Conservation (phyloP, 2,329 filamentous ascomycete genomes). For the Aspergillus sp. region DNA sequence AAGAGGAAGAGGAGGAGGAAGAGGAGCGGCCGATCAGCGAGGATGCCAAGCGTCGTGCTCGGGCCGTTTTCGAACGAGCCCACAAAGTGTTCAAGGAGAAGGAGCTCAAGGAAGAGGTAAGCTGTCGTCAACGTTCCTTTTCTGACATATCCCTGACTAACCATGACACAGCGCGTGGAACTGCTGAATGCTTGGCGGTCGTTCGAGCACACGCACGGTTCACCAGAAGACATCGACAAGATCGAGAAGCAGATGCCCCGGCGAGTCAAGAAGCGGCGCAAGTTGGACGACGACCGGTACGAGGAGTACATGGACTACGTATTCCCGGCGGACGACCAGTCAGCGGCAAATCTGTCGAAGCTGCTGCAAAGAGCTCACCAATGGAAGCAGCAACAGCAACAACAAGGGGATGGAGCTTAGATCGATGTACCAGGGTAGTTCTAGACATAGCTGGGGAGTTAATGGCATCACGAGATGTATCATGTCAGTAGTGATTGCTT, state of each 20-base stretch:
- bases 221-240: constrained; percentile 71
- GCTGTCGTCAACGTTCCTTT: constrained; percentile 18
- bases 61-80: constrained; percentile 81
- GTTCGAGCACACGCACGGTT: constrained; percentile 86
- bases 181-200: constrained; percentile 89
- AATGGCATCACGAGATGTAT: neutral
- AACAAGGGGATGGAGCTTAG: constrained; percentile 33
- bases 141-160: constrained; percentile 34
- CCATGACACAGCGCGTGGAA: constrained; percentile 65
- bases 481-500: neutral
- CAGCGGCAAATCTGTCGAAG: constrained; percentile 78
- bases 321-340: constrained; percentile 92
- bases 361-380: constrained; percentile 81
- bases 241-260: constrained; percentile 94
- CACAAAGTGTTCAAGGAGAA: constrained; percentile 85
- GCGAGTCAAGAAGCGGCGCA: constrained; percentile 87
- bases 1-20: constrained; percentile 63
- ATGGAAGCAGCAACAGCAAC: constrained; percentile 75
- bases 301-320: constrained; percentile 98
- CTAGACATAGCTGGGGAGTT: neutral
- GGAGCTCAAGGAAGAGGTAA: constrained; percentile 82
- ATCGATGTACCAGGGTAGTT: neutral
- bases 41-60: constrained; percentile 77
- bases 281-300: constrained; percentile 87
- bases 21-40: constrained; percentile 69